These are phyloP conservation scores for Fusarium piperis DNA, from an alignment of 2,329 filamentous ascomycete genomes.

Conservation along the genomic window DNA sequence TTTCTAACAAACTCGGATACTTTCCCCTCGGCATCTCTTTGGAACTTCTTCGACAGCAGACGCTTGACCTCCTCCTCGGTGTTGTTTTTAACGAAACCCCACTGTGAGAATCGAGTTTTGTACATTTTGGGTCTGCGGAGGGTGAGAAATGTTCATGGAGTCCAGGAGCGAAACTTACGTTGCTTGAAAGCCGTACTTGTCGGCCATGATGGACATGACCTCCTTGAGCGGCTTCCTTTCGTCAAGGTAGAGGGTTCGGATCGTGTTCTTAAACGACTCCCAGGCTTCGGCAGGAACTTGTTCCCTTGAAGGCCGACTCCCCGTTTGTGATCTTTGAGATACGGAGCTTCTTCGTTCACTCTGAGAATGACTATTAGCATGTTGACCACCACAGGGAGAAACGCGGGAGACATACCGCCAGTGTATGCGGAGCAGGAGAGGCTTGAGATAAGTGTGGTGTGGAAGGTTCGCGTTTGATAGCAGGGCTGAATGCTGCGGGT, in stretches of 20 bases:
- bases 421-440: conserved; percentile 36
- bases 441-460: conserved; percentile 42
- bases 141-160: conserved; percentile 16
- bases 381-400: too few species aligned
- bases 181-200: conserved; percentile 58
- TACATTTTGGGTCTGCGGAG: conserved; percentile 61
- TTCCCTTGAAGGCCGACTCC: conserved; percentile 52
- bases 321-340: conserved; percentile 45
- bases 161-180: conserved; percentile 50
- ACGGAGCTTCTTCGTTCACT: conserved; percentile 42
- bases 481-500: conserved; percentile 37
- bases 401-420: conserved; percentile 39
- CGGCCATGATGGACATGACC: conserved; percentile 62
- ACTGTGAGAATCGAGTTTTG: conserved; percentile 64
- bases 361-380: conserved; percentile 32
- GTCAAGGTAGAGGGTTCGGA: conserved; percentile 58
- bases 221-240: conserved; percentile 62
- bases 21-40: conserved; percentile 63
- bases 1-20: conserved; percentile 63
- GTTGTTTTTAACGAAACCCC: conserved; percentile 66
- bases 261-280: conserved; percentile 59
- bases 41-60: conserved; percentile 61
- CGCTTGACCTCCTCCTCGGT: conserved; percentile 63
- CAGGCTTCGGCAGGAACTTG: conserved; percentile 58
- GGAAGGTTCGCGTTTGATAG: conserved; percentile 45